Base-by-base conservation (phyloP, 1,284 basidiomycete genomes). In the Microbotryum violaceum region DNA sequence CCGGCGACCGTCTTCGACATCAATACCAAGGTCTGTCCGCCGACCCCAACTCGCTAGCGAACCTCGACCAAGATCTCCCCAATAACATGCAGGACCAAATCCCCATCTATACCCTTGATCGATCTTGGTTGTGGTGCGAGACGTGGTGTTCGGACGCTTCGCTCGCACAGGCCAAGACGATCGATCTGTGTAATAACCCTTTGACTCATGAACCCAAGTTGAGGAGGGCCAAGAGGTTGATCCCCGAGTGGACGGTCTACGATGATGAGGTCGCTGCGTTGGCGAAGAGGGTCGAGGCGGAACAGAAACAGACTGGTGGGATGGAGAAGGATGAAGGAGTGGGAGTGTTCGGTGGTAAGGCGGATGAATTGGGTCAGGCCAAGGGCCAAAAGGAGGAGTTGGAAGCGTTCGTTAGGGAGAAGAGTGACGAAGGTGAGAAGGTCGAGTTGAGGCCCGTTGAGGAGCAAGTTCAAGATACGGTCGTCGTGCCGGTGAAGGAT, bases 161-260 rank as follows among this genome's bases (percentile, higher is more conserved):
- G 31, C 77, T 91, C 0, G 77, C 87, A 67, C 80, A 83, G 57
- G 89, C 89, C 2, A 91, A 91, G 77, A 91, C 88, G 8, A 90
- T 96, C 66, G 91, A 96, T 73, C 81, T 96, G 6, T 94, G 91
- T 74, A 90, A 92, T 75, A 93, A 93, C 72, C 89, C 90, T 14
- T 53, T 77, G 73, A 78, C 76, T 16, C 68, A 71, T 50, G 93
- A 97, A 74, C 93, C 93, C 3, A 98, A 98, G 75, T 81, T 98
- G 10, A 83, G 86, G 10, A 82, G 94, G 42, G 96, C 94, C 1
- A 71, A 74, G 33, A 83, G 93, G 46, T 85, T 93, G 71, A 97
- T 98, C 57, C 93, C 94, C 0, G 94, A 98, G 75, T 98, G 94
- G 96, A 91, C 93, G 63, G 82, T 82, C 51, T 97, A 97, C 72